phyloP scores from a whole-genome alignment of 148 eudicot genomes.

The Rheum nobile region DNA sequence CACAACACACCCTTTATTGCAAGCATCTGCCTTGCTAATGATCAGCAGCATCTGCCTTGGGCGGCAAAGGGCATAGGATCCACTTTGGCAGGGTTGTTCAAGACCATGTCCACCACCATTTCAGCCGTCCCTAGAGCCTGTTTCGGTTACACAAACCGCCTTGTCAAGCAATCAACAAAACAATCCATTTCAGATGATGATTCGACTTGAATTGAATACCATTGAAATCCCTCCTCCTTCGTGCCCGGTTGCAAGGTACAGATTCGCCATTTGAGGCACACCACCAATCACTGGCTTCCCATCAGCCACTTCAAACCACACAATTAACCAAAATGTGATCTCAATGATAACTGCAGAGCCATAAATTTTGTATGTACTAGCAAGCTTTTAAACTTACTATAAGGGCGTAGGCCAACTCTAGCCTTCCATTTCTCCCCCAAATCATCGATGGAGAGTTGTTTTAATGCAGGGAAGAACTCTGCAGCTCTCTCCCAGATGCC shows the following conservation, averaged over 20 bases:
- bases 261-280: conserved; percentile 54
- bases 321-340: too few relatives aligned
- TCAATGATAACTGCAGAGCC: too few relatives aligned
- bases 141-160: not conserved
- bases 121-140: conserved; percentile 62
- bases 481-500: conserved; percentile 72
- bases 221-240: conserved; percentile 87
- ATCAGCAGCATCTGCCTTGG: conserved; percentile 26
- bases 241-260: conserved; percentile 80
- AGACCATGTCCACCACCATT: conserved; percentile 65
- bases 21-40: not conserved
- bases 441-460: conserved; percentile 33
- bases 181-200: not conserved
- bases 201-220: too few relatives aligned
- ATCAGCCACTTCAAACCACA: conserved; percentile 17
- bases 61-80: conserved; percentile 48
- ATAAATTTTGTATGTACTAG: too few relatives aligned
- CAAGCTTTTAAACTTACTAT: conserved; percentile 44
- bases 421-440: conserved; percentile 37
- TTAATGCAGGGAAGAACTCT: conserved; percentile 65
- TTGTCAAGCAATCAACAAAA: not conserved
- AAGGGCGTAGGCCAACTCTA: conserved; percentile 87
- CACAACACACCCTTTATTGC: not conserved
- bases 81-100: conserved; percentile 52
- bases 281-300: conserved; percentile 82